Conservation (phyloP, 2,329 filamentous ascomycete genomes). For the Pleomassaria siparia region DNA sequence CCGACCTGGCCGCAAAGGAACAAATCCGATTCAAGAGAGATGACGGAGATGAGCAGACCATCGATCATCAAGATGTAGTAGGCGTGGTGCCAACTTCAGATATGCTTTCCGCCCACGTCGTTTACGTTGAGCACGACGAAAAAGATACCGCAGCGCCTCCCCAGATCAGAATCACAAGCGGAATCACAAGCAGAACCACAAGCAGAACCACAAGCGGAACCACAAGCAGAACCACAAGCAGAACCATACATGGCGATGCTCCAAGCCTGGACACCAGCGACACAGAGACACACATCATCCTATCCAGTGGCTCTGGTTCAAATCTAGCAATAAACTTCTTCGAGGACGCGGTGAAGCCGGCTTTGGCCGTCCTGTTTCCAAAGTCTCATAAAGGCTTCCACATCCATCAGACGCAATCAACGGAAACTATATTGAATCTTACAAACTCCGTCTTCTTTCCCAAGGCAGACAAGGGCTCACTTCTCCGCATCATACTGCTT, state of each 20-base stretch:
- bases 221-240: no score
- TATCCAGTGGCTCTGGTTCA: constrained; percentile 50
- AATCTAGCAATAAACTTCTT: constrained; percentile 45
- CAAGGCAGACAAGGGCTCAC: constrained; percentile 49
- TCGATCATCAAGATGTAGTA: constrained; percentile 14
- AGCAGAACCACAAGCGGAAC: constrained; percentile 18
- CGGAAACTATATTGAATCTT: constrained; percentile 66
- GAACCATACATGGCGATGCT: no score
- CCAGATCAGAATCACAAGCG: constrained; percentile 19
- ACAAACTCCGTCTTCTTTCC: constrained; percentile 54
- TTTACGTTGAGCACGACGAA: constrained; percentile 12
- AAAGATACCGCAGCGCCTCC: constrained; percentile 10
- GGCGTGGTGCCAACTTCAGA: constrained; percentile 10
- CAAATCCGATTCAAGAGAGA: constrained; percentile 15
- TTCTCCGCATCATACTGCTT: constrained; percentile 66
- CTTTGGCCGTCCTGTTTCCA: constrained; percentile 48
- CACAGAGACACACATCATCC: constrained; percentile 45
- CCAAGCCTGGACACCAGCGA: constrained; percentile 9
- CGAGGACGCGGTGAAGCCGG: constrained; percentile 38
- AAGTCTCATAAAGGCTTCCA: constrained; percentile 44
- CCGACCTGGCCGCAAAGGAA: background rate
- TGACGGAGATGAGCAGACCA: constrained; percentile 10
- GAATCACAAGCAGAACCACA: constrained; percentile 14
- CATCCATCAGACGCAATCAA: constrained; percentile 64
- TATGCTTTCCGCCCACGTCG: constrained; percentile 10